Conservation (phyloP, 257 asterid species). For the Solanum bulbocastanum region DNA sequence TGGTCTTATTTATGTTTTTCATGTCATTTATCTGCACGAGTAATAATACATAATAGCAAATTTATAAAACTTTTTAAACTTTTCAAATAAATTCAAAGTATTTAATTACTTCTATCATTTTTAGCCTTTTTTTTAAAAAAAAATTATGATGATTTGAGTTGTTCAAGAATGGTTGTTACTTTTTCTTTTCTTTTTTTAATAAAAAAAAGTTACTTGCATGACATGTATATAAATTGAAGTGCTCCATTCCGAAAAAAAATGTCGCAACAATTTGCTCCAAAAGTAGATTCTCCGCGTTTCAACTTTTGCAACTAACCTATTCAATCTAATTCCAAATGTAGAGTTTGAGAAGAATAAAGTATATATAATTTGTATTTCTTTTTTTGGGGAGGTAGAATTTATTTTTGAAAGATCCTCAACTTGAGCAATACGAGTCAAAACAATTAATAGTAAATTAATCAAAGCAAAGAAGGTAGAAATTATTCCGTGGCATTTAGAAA, state of each 20-base stretch:
- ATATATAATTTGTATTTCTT: too few relatives aligned
- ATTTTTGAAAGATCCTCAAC: rapidly evolving
- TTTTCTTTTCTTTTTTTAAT: not conserved
- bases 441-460: not conserved
- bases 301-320: not conserved
- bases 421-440: not conserved
- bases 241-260: not conserved
- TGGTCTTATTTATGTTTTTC: not conserved
- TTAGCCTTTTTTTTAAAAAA: not conserved
- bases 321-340: not conserved
- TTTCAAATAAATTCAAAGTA: not conserved
- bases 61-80: not conserved
- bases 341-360: not conserved
- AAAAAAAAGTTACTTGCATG: not conserved
- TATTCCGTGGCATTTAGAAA: not conserved
- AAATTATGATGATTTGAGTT: not conserved
- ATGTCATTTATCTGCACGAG: not conserved
- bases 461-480: not conserved
- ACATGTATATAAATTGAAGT: not conserved
- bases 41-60: not conserved
- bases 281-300: not conserved
- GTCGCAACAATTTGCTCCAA: not conserved
- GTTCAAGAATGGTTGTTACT: not conserved
- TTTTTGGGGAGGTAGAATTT: not conserved
- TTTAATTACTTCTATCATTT: not conserved